Evolutionary conservation across 306 rosid species (phyloP).

Genomic region (Gleditsia sinensis): DNA sequence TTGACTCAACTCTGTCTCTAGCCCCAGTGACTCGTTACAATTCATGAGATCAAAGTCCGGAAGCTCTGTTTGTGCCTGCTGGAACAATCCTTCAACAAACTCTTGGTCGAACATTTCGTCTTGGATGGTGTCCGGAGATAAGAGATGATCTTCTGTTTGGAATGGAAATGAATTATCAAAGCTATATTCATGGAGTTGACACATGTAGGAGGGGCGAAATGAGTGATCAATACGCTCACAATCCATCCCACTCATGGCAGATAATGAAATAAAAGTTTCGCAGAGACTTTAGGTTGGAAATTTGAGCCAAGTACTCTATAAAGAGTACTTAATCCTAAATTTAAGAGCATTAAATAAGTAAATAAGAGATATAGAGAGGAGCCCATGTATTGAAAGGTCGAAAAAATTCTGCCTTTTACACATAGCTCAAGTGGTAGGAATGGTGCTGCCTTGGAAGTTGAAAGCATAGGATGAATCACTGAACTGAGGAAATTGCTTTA

Average conservation of each 20-base stretch:
- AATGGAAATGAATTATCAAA: slow-evolving; percentile 34
- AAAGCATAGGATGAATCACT: background rate
- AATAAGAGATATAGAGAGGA: slow-evolving; percentile 1
- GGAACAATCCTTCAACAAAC: slow-evolving; percentile 37
- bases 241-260: slow-evolving; percentile 39
- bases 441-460: no score
- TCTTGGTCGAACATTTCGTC: slow-evolving; percentile 40
- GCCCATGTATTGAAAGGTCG: slow-evolving; percentile 15
- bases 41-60: slow-evolving; percentile 29
- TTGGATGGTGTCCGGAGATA: slow-evolving; percentile 23
- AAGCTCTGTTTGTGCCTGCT: slow-evolving; percentile 34
- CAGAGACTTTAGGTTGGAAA: background rate
- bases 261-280: slow-evolving; percentile 20
- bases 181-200: slow-evolving; percentile 38
- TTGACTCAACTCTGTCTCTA: slow-evolving; percentile 17
- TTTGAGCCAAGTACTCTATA: background rate
- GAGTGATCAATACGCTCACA: slow-evolving; percentile 37
- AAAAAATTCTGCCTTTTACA: slow-evolving; percentile 20
- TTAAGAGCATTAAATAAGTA: background rate
- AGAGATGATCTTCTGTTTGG: slow-evolving; percentile 31
- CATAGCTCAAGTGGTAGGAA: background rate
- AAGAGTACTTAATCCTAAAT: slow-evolving; percentile 9
- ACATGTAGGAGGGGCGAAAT: slow-evolving; percentile 32
- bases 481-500: background rate
- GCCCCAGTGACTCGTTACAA: background rate